These are phyloP conservation scores for Asterochloris erici DNA, from an alignment of 139 green algal species.

Conservation along the genomic window DNA sequence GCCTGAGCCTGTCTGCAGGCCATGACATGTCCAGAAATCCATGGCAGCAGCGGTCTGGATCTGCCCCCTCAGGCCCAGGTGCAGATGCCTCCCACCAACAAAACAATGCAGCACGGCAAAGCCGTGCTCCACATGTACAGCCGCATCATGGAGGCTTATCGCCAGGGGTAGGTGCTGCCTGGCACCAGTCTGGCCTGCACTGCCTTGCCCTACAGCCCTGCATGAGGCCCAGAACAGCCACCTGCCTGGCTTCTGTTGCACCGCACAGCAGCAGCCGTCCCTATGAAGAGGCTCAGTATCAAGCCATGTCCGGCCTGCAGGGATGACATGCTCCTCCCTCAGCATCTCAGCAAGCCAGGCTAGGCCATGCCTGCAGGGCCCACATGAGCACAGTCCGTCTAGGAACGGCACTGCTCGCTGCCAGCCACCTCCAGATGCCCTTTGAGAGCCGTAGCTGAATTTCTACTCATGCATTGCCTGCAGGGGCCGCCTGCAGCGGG, in stretches of 20 bases:
- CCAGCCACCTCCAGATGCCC: no score
- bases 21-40: constrained; percentile 87
- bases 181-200: no score
- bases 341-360: no score
- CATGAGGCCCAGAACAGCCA: not conserved
- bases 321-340: no score
- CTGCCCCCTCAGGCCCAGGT: constrained; percentile 19
- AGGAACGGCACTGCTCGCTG: no score
- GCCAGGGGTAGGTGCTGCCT: not conserved
- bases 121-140: constrained; percentile 46
- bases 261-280: no score
- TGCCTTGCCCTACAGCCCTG: not conserved
- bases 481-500: constrained; percentile 11
- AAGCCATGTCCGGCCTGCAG: no score
- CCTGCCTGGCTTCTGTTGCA: no score
- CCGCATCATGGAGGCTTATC: constrained; percentile 4
- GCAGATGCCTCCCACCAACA: constrained; percentile 18
- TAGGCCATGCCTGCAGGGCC: no score
- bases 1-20: constrained; percentile 21
- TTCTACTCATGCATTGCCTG: not conserved
- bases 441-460: no score
- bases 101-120: constrained; percentile 39
- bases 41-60: constrained; percentile 81
- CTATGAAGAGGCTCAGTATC: no score
- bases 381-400: no score